Evolutionary conservation across 257 asterid species (phyloP).

Genomic region (Anisodus acutangulus): DNA sequence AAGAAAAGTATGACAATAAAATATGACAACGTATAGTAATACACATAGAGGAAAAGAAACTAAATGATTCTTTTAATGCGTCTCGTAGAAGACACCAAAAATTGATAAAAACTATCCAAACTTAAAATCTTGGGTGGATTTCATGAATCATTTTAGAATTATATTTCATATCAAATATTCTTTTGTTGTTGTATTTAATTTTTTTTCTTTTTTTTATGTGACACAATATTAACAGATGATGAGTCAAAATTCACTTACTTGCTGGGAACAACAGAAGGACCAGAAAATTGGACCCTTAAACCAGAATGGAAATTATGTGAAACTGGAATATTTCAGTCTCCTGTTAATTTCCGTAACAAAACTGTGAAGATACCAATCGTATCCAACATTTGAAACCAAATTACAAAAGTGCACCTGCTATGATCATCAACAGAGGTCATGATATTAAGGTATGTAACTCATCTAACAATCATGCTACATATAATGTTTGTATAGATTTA

Average conservation of each 20-base stretch:
- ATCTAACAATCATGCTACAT: not conserved
- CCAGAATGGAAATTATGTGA: conserved; percentile 56
- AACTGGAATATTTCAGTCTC: conserved; percentile 65
- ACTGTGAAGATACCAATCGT: conserved; percentile 35
- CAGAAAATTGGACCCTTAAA: conserved; percentile 56
- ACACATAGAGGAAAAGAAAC: no score
- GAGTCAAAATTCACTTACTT: conserved; percentile 51
- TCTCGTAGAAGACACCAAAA: no score
- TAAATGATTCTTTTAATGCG: no score
- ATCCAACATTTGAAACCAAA: conserved; percentile 40
- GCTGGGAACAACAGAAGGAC: conserved; percentile 45
- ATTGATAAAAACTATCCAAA: no score
- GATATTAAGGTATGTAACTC: conserved; percentile 56
- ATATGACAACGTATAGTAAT: no score
- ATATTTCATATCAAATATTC: not conserved
- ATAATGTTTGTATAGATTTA: not conserved
- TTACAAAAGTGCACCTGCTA: conserved; percentile 61
- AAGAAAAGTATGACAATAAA: no score
- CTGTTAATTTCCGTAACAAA: conserved; percentile 50
- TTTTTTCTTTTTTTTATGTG: not conserved
- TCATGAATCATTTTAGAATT: not conserved
- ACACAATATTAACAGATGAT: conserved; percentile 39
- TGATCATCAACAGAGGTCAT: conserved; percentile 63
- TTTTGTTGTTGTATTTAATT: no score
- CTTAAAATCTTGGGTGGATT: no score